A percentile compares a stretch with the other conserved stretches of the same genome.
phyloP scores from a whole-genome alignment of 768 basidiomycete genomes.

The Phaeolepiota aurea region DNA sequence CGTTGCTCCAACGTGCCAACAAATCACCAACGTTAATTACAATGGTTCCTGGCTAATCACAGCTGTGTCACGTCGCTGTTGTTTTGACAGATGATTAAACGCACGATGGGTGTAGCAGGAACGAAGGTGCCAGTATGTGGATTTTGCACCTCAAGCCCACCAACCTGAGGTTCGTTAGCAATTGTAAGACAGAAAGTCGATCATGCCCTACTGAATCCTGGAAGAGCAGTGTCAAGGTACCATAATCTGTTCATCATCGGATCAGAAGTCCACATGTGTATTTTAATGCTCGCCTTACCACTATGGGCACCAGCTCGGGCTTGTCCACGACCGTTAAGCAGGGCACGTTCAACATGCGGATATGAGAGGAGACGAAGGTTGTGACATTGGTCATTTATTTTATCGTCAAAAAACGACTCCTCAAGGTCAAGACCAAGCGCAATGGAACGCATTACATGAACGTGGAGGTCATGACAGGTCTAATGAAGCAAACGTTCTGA shows the following conservation, averaged over 20 bases:
- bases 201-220: slow-evolving; percentile 51
- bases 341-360: slow-evolving; percentile 57
- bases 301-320: slow-evolving; percentile 81
- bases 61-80: slow-evolving; percentile 1
- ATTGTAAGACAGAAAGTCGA: neutral
- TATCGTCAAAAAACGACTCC: slow-evolving; percentile 68
- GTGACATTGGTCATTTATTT: slow-evolving; percentile 70
- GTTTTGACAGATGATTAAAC: neutral
- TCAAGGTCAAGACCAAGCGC: slow-evolving; percentile 71
- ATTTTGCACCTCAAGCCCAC: slow-evolving; percentile 77
- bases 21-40: slow-evolving; percentile 81
- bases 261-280: neutral
- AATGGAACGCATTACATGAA: slow-evolving; percentile 75
- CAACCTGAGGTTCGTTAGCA: slow-evolving; percentile 36
- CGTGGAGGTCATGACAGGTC: slow-evolving; percentile 72
- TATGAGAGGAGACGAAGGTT: slow-evolving; percentile 78
- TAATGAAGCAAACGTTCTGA: slow-evolving; percentile 17
- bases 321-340: slow-evolving; percentile 57
- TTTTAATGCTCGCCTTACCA: slow-evolving; percentile 24
- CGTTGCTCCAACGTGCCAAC: slow-evolving; percentile 78
- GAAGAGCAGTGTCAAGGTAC: slow-evolving; percentile 74
- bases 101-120: slow-evolving; percentile 69
- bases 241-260: slow-evolving; percentile 45
- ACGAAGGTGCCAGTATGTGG: slow-evolving; percentile 67
- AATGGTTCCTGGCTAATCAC: slow-evolving; percentile 61